Evolutionary conservation across 2,329 filamentous ascomycete genomes (phyloP).

Genomic region (Claviceps sp.): DNA sequence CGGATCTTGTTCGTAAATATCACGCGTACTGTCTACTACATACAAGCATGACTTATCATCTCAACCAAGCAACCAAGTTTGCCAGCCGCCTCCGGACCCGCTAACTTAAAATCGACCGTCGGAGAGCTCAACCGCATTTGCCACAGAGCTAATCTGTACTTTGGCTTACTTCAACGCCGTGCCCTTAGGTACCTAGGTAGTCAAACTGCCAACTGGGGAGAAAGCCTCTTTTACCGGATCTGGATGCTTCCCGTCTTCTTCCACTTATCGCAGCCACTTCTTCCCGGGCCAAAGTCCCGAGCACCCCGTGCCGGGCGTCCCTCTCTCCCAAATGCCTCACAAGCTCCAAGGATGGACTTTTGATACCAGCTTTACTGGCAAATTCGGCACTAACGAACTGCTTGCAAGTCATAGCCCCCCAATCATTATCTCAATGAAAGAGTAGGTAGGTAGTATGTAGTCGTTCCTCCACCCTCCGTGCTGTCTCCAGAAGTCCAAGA

Average conservation of each 20-base stretch:
- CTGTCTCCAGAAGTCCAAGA: conserved; percentile 5
- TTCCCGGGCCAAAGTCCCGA: not conserved
- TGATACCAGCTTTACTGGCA: not conserved
- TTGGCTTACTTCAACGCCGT: not conserved
- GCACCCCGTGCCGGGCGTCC: not conserved
- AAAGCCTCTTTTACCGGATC: not conserved
- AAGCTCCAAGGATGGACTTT: not conserved
- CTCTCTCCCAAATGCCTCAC: not conserved
- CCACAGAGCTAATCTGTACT: not conserved
- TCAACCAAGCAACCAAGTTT: not conserved
- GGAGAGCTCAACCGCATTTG: not conserved
- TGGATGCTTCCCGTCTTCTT: not conserved
- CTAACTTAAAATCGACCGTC: not conserved
- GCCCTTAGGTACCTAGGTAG: not conserved
- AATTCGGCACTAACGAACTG: not conserved
- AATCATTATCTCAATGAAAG: no score
- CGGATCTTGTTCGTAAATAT: no score
- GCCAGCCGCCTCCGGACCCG: not conserved
- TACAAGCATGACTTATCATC: no score
- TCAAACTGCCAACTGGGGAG: not conserved
- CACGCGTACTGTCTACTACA: no score
- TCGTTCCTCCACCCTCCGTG: conserved; percentile 1
- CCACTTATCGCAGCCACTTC: not conserved
- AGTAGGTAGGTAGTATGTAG: not conserved
- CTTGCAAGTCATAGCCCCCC: not conserved